phyloP scores from a whole-genome alignment of 352 stramenopile genomes.

The Phytophthora boehmeriae region DNA sequence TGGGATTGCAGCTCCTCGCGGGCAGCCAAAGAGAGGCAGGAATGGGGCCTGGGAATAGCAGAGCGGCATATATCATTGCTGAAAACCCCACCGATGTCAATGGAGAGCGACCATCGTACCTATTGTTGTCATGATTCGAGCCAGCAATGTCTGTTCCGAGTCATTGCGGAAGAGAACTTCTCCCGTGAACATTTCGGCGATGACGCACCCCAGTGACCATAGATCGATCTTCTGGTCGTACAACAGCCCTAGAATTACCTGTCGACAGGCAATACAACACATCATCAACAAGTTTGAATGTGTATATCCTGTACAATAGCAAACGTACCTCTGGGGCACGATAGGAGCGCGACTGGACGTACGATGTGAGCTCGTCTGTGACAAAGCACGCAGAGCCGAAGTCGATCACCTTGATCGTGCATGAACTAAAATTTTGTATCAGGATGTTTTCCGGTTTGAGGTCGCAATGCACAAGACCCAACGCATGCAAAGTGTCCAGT shows the following conservation, averaged over 20 bases:
- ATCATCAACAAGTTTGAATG: slow-evolving; percentile 52
- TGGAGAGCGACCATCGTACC: slow-evolving; percentile 30
- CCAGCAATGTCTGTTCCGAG: slow-evolving; percentile 92
- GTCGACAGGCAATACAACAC: slow-evolving; percentile 24
- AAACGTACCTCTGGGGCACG: slow-evolving; percentile 92
- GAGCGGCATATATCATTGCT: background rate
- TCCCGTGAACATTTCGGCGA: slow-evolving; percentile 90
- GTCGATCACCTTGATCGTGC: slow-evolving; percentile 97
- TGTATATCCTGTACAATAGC: background rate
- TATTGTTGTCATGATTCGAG: slow-evolving; percentile 86
- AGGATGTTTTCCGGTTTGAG: slow-evolving; percentile 99
- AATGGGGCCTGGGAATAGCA: slow-evolving; percentile 51
- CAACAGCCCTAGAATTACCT: slow-evolving; percentile 96
- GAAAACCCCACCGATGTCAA: background rate
- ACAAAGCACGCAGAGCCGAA: slow-evolving; percentile 97
- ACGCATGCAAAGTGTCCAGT: slow-evolving; percentile 85
- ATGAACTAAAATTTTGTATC: slow-evolving; percentile 88
- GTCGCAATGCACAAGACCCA: slow-evolving; percentile 98
- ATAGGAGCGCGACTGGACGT: slow-evolving; percentile 99
- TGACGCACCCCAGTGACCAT: slow-evolving; percentile 89
- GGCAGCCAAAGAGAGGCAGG: slow-evolving; percentile 59
- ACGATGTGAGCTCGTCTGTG: slow-evolving; percentile 95
- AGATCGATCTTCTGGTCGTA: slow-evolving; percentile 90
- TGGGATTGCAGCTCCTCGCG: slow-evolving; percentile 59
- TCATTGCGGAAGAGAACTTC: slow-evolving; percentile 90